Evolutionary conservation across 2,329 filamentous ascomycete genomes (phyloP).

Genomic region (Madurella mycetomatis): DNA sequence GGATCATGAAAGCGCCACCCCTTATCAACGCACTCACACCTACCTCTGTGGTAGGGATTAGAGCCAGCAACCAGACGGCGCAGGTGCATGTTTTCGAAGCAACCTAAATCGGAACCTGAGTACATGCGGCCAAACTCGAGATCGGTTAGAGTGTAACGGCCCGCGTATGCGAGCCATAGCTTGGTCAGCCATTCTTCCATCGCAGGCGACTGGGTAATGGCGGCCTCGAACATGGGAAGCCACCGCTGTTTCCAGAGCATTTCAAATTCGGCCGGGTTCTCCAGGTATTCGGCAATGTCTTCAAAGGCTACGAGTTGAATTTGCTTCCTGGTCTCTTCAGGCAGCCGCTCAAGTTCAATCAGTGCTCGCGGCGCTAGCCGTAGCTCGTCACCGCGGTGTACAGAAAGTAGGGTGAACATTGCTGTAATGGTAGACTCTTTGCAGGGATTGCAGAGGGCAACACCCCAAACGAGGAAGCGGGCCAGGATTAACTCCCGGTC

Average conservation of each 20-base stretch:
- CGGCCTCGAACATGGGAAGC: not conserved
- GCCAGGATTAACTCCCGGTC: not conserved
- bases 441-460: not conserved
- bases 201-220: not conserved
- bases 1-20: too few species aligned
- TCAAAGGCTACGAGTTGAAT: not conserved
- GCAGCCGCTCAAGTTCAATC: not conserved
- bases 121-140: not conserved
- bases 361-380: not conserved
- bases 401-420: not conserved
- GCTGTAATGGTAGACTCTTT: not conserved
- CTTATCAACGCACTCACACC: not conserved
- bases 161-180: not conserved
- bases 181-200: not conserved
- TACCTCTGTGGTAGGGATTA: not conserved
- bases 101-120: not conserved
- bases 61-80: not conserved
- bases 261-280: not conserved
- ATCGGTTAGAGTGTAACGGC: not conserved
- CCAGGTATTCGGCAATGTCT: not conserved
- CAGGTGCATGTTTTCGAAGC: not conserved
- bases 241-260: not conserved
- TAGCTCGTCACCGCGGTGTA: not conserved
- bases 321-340: not conserved
- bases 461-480: not conserved